Evolutionary conservation across 768 basidiomycete species (phyloP), one percentile per base, ranked within the genome.

Genomic region (Russula virescens): DNA sequence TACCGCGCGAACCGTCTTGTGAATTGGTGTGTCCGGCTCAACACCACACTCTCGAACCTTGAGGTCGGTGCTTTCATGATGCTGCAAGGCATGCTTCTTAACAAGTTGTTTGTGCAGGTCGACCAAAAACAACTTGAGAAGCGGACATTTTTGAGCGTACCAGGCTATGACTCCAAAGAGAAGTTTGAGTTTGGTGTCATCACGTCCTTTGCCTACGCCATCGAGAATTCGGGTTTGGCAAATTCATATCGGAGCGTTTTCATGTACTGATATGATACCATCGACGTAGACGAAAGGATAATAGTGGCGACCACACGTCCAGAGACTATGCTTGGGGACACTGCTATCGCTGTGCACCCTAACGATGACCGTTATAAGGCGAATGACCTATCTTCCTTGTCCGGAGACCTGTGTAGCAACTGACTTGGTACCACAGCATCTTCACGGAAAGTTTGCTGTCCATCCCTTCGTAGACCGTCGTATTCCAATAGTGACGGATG

Each of bases 311-410:
- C 97, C 1, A 98, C 96, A 6, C 92, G 97, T 78, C 95, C 95
- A 0, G 97, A 98, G 75, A 98, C 97, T 0, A 96, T 98, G 92
- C 81, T 99, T 0, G 97, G 97, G 40, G 97, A 98, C 81, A 93
- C 94, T 2, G 97, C 91, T 28, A 88, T 99, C 25, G 97, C 97
- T 31, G 92, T 98, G 0, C 96, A 99, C 74, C 95, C 94, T 2
- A 84, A 95, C 62, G 96, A 98, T 72, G 76, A 81, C 10, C 85
- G 96, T 14, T 98, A 98, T 77, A 94, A 80, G 74, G 88, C 86
- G 34, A 42, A 71, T 38, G n/a, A 3, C 25, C 14, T 18, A 38
- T 45, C 14, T 43, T 7, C 1, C 40, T n/a, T 38, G 3, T 38
- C 19, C n/a, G 9, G 43, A 10, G 8, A 10, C 28, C 16, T 26